These are phyloP conservation scores for Lepidium africanum DNA, from an alignment of 345 rosid species.

Conservation along the genomic window DNA sequence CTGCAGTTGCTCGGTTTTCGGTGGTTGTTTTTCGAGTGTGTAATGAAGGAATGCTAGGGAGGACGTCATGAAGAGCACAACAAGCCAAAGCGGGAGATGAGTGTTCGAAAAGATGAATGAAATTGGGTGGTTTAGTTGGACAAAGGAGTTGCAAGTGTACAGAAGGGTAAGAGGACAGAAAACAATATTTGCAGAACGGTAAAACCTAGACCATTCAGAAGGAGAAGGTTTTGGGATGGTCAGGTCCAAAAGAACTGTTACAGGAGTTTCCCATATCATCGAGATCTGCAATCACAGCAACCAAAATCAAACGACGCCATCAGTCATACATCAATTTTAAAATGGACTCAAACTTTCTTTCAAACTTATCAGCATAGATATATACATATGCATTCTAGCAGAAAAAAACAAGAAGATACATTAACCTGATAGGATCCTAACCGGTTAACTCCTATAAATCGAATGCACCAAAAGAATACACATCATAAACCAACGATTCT, in stretches of 20 bases:
- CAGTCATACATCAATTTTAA: neutral
- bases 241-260: constrained; percentile 53
- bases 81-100: constrained; percentile 75
- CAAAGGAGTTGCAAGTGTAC: constrained; percentile 69
- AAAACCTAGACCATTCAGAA: constrained; percentile 71
- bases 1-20: constrained; percentile 70
- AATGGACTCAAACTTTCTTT: neutral
- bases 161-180: constrained; percentile 80
- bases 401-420: neutral
- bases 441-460: neutral
- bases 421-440: neutral
- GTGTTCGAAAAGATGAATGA: constrained; percentile 65
- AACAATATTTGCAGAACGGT: constrained; percentile 64
- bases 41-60: constrained; percentile 73
- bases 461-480: neutral
- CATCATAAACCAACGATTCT: neutral
- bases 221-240: constrained; percentile 82
- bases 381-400: neutral
- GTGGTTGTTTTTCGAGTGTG: constrained; percentile 69
- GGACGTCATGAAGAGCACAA: constrained; percentile 59
- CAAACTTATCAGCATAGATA: neutral
- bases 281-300: constrained; percentile 46
- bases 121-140: constrained; percentile 74
- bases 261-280: constrained; percentile 66
- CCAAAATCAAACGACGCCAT: neutral